Percentiles rank a stretch among this genome's conserved stretches.
Conservation (phyloP, 2,329 filamentous ascomycete species). For the Sphaerulina vaccinii region DNA sequence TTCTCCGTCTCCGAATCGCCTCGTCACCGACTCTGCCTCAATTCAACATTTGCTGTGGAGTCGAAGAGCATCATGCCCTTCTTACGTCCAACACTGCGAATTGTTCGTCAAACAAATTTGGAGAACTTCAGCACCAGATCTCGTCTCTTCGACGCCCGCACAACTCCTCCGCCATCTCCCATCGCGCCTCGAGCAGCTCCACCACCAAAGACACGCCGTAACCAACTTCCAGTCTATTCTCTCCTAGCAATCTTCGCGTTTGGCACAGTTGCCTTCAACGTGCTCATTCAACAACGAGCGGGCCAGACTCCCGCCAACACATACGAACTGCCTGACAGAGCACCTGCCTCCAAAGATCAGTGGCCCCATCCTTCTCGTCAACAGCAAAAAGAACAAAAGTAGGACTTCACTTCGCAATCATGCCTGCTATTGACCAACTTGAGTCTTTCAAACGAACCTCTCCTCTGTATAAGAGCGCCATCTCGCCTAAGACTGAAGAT, state of each 20-base stretch:
- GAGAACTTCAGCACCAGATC: conserved; percentile 3
- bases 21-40: too few species aligned
- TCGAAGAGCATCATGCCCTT: too few species aligned
- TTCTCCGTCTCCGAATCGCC: too few species aligned
- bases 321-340: conserved; percentile 33
- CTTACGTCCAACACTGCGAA: conserved; percentile 1
- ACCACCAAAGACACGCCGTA: conserved; percentile 8
- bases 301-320: conserved; percentile 30
- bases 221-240: conserved; percentile 46
- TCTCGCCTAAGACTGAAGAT: conserved; percentile 33
- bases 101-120: conserved; percentile 1
- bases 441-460: conserved; percentile 62
- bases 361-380: conserved; percentile 32
- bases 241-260: conserved; percentile 49
- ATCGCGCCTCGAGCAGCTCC: conserved; percentile 18
- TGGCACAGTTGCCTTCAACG: conserved; percentile 48
- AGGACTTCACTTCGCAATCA: conserved; percentile 43
- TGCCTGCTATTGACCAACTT: conserved; percentile 56
- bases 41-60: too few species aligned
- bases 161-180: conserved; percentile 11
- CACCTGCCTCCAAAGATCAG: conserved; percentile 30
- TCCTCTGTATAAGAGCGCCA: conserved; percentile 69
- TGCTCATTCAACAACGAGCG: conserved; percentile 45
- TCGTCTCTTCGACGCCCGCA: conserved; percentile 1
- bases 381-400: conserved; percentile 32